Evolutionary conservation across 2,329 filamentous ascomycete genomes (phyloP).

Genomic region (Stagonosporopsis cucurbitacearum): DNA sequence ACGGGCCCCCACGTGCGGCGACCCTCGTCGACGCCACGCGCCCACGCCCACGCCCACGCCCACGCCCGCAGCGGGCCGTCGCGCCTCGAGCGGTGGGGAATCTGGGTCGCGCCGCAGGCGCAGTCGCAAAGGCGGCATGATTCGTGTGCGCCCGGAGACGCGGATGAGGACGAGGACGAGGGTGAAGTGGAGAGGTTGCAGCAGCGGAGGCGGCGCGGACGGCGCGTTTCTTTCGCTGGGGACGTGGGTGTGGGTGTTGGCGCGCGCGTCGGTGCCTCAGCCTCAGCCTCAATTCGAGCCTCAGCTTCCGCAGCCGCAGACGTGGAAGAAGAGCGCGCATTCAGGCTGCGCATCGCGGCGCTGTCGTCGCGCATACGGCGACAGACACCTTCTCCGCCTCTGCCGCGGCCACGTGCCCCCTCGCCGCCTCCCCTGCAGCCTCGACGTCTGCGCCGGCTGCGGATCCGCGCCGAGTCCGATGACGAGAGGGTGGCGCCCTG

Average conservation of each 20-base stretch:
- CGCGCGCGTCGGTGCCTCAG: not conserved
- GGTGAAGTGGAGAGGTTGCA: too few species aligned
- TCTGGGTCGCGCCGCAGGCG: slow-evolving; percentile 28
- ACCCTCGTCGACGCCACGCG: slow-evolving; percentile 29
- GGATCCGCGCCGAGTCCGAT: not conserved
- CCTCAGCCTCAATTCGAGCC: too few species aligned
- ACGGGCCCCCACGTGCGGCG: slow-evolving; percentile 27
- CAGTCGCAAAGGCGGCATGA: not conserved
- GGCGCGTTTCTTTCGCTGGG: slow-evolving; percentile 18
- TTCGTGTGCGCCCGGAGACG: slow-evolving; percentile 12
- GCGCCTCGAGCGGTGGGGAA: slow-evolving; percentile 39
- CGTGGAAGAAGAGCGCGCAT: slow-evolving; percentile 29
- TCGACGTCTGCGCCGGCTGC: not conserved
- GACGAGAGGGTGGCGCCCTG: slow-evolving; percentile 11
- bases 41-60: too few species aligned
- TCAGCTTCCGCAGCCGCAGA: too few species aligned
- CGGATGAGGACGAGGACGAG: slow-evolving; percentile 3
- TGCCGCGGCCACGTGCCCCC: not conserved
- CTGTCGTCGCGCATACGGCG: not conserved
- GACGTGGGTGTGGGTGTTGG: not conserved
- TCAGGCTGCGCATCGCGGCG: slow-evolving; percentile 31
- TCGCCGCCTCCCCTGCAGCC: too few species aligned
- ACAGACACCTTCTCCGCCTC: not conserved
- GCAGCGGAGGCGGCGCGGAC: not conserved
- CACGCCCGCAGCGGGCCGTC: slow-evolving; percentile 32